These are phyloP conservation scores for Suillus sp. DNA, from an alignment of 768 basidiomycete species.

Conservation along the genomic window DNA sequence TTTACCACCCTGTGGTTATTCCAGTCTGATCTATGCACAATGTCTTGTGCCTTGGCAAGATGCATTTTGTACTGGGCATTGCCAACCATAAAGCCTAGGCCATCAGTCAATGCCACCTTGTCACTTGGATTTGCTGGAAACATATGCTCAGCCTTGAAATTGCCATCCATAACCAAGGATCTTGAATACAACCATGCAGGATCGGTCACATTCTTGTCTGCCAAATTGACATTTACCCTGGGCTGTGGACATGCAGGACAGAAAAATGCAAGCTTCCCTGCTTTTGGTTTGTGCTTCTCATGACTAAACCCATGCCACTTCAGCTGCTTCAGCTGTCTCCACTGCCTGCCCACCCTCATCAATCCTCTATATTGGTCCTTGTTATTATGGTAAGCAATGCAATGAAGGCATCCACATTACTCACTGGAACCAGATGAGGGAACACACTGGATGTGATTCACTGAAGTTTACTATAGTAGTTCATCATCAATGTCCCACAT, in stretches of 20 bases:
- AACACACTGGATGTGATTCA: background rate
- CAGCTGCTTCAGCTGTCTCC: background rate
- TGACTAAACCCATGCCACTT: background rate
- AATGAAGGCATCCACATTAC: background rate
- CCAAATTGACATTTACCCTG: background rate
- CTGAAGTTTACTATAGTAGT: constrained; percentile 16
- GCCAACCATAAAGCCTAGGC: constrained; percentile 26
- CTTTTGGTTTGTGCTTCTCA: background rate
- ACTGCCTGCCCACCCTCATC: background rate
- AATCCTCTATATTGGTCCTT: background rate
- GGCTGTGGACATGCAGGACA: constrained; percentile 33
- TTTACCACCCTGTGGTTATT: no score
- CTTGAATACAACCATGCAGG: background rate
- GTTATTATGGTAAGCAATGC: background rate
- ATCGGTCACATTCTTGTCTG: accelerated
- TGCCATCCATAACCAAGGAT: constrained; percentile 15
- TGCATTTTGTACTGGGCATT: no score
- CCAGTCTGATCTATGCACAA: no score
- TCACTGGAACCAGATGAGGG: background rate
- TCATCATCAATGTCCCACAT: constrained; percentile 18
- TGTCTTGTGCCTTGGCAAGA: no score
- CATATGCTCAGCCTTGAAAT: constrained; percentile 15
- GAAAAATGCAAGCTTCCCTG: constrained; percentile 19
- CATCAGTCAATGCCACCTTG: constrained; percentile 19
- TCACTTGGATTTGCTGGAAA: constrained; percentile 22